Evolutionary conservation across 148 eudicot species (phyloP).

Genomic region (Tetragonia tetragonoides): DNA sequence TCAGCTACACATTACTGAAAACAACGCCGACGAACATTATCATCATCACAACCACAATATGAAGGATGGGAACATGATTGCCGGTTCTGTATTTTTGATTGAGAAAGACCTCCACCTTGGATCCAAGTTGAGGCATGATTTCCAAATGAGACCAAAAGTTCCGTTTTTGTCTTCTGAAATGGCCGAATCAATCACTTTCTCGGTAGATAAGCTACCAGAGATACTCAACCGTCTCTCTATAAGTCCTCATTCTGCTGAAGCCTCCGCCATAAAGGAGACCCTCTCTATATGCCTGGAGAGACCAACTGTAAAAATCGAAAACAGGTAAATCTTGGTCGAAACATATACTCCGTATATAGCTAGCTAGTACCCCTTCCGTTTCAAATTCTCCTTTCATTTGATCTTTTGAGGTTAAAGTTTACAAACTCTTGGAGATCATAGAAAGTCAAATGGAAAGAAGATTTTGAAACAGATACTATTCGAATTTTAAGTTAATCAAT

Average conservation of each 20-base stretch:
- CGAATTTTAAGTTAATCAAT: too few species aligned
- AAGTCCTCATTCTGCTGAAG: background rate
- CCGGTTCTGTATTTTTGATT: background rate
- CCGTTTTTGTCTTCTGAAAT: background rate
- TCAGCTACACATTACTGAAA: too few species aligned
- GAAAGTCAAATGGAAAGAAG: too few species aligned
- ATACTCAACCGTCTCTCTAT: background rate
- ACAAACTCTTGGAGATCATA: too few species aligned
- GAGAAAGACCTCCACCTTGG: conserved; percentile 13
- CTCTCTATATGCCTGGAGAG: background rate
- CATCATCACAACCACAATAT: background rate
- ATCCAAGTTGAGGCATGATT: conserved; percentile 2
- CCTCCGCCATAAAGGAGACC: background rate
- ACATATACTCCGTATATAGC: too few species aligned
- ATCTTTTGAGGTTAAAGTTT: too few species aligned
- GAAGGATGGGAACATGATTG: background rate
- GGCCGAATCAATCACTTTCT: conserved; percentile 7
- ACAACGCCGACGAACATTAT: background rate
- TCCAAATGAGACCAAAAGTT: background rate
- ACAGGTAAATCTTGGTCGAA: background rate
- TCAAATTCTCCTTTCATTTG: too few species aligned
- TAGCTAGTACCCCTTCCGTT: too few species aligned
- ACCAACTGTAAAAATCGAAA: conserved; percentile 7
- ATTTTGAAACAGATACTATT: too few species aligned
- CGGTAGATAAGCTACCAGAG: background rate